These are phyloP conservation scores for Xylariaceae sp. DNA, from an alignment of 2,329 filamentous ascomycete genomes.

Conservation along the genomic window DNA sequence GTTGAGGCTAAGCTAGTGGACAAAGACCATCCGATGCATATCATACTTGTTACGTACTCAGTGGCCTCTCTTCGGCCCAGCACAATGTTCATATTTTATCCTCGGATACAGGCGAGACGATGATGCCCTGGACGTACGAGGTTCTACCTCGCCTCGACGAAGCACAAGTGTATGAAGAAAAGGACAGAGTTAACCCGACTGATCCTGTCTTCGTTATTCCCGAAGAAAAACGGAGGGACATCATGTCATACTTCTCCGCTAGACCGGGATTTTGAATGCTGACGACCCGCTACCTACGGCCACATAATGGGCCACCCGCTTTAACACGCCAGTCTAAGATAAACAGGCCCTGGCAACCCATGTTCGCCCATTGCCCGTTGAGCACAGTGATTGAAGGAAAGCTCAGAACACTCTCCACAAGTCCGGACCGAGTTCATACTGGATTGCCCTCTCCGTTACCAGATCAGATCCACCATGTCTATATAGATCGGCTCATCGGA, in stretches of 20 bases:
- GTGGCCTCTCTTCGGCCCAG: slow-evolving; percentile 77
- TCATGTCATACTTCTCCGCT: slow-evolving; percentile 58
- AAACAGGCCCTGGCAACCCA: slow-evolving; percentile 22
- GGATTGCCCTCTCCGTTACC: slow-evolving; percentile 15
- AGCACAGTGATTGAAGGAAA: slow-evolving; percentile 8
- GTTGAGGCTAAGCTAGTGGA: slow-evolving; percentile 9
- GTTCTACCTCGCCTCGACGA: slow-evolving; percentile 46
- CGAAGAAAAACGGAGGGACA: slow-evolving; percentile 58
- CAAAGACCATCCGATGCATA: slow-evolving; percentile 74
- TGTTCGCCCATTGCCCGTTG: slow-evolving; percentile 12
- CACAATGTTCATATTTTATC: slow-evolving; percentile 46
- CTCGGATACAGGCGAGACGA: slow-evolving; percentile 38
- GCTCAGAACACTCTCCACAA: slow-evolving; percentile 18
- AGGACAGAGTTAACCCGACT: slow-evolving; percentile 62
- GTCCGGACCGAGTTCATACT: slow-evolving; percentile 8
- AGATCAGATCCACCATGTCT: slow-evolving; percentile 12
- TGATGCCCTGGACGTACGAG: slow-evolving; percentile 36
- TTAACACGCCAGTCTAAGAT: slow-evolving; percentile 30
- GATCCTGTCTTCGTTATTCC: slow-evolving; percentile 87
- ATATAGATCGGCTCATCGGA: slow-evolving; percentile 17
- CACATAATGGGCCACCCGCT: slow-evolving; percentile 32
- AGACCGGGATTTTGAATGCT: slow-evolving; percentile 49
- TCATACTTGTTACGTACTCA: slow-evolving; percentile 87
- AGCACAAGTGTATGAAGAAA: slow-evolving; percentile 61
- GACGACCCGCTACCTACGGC: slow-evolving; percentile 31